Evolutionary conservation across 2,329 filamentous ascomycete species (phyloP).

Genomic region (Fusarium coffeatum): DNA sequence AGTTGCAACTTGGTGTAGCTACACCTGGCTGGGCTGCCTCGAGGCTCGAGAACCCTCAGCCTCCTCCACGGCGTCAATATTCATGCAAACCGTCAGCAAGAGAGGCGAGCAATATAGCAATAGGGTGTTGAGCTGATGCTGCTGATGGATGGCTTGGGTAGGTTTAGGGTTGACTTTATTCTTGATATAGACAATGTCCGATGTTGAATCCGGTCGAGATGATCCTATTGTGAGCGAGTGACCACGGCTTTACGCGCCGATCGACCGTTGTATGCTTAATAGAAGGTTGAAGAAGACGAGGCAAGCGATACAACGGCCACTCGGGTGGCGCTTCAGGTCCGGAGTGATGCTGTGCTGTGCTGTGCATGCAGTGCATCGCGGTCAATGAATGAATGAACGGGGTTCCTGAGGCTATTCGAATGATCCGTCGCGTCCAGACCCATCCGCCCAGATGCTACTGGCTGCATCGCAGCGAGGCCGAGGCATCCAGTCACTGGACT

Average conservation of each 20-base stretch:
- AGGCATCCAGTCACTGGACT: slow-evolving; percentile 7
- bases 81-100: slow-evolving; percentile 21
- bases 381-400: neutral
- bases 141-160: slow-evolving; percentile 26
- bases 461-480: slow-evolving; percentile 3
- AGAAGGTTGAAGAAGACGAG: slow-evolving; percentile 1
- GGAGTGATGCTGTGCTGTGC: neutral
- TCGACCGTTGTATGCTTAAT: slow-evolving; percentile 13
- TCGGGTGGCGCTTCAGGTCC: slow-evolving; percentile 16
- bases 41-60: neutral
- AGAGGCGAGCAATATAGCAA: slow-evolving; percentile 4
- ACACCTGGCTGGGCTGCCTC: neutral
- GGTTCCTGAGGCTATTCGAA: slow-evolving; percentile 13
- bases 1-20: neutral
- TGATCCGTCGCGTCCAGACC: slow-evolving; percentile 8
- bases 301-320: neutral
- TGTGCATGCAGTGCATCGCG: neutral
- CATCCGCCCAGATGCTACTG: slow-evolving; percentile 17
- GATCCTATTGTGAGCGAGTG: slow-evolving; percentile 1
- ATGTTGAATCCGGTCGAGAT: slow-evolving; percentile 22
- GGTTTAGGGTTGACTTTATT: slow-evolving; percentile 19
- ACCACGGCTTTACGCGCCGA: slow-evolving; percentile 27
- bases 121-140: slow-evolving; percentile 26
- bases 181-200: slow-evolving; percentile 28
- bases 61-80: slow-evolving; percentile 10